Base-by-base conservation (phyloP, 768 basidiomycete species). In the Phaeotremella skinneri region DNA sequence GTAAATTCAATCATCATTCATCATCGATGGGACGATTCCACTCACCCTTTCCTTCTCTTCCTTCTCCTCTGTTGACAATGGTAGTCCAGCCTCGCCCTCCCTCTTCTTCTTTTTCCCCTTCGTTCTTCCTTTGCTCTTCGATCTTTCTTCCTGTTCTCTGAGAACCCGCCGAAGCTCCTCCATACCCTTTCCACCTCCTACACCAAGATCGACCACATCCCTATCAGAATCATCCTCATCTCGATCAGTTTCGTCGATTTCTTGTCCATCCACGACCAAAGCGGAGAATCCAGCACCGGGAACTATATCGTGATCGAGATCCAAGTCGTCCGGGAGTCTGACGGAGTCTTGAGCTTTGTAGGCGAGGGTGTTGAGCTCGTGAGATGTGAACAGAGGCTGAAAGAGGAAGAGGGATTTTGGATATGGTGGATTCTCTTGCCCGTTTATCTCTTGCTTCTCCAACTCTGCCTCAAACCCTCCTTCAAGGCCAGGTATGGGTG, bases 371-470 rank as follows among this genome's bases (percentile, higher is more conserved):
- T 89, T 91, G 20, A 99, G 84, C 60, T 90, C 87, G 67, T 93
- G 86, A 4, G 82, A 70, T 17, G 82, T 80, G 68, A 89, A 89
- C 6, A 99, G 79, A 0, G 91, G 90, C 39, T 83, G 81, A 43
- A 98, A 85, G 53, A 99, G 84, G 75, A 85, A 88, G 13, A 98
- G 79, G 67, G 89, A 90, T 79, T 93, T 92, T 2, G 96, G 96
- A 69, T 90, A 94, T 32, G 78, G 78, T 16, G 16, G 84, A 9
- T 84, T 82, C 13, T 72, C 52, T n/a, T 27, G n/a, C n/a, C 13
- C n/a, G 11, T 78, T 74, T 6, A 7, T 23, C 21, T 20, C 21
- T 7, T 9, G 13, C 21, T 13, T 13, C 23, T 13, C 11, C 6
- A 14, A 7, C 9, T 13, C 11, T 45, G 75, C 59, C 16, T 80